Conservation (phyloP, 306 rosid species). For the Ceratonia siliqua region DNA sequence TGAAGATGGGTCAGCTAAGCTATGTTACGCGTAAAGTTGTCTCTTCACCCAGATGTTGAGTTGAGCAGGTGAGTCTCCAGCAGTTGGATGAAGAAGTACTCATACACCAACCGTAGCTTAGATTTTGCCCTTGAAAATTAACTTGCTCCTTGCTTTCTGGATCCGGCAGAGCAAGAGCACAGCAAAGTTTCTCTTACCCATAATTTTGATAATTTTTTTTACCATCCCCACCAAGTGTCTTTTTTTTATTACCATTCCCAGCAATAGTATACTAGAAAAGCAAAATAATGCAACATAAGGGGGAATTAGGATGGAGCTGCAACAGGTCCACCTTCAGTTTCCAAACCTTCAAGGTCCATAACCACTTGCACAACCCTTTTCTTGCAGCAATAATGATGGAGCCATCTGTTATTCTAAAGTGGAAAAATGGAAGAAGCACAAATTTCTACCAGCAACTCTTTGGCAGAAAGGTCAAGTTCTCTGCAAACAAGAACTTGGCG, state of each 20-base stretch:
- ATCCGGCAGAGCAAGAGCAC: background rate
- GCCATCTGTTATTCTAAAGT: conserved; percentile 6
- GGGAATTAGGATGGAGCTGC: background rate
- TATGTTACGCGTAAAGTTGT: too few species aligned
- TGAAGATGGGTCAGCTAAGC: too few species aligned
- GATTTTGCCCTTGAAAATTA: background rate
- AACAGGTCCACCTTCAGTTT: too few species aligned
- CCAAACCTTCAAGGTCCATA: background rate
- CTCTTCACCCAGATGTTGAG: too few species aligned
- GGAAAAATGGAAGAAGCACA: conserved; percentile 25
- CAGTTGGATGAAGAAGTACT: too few species aligned
- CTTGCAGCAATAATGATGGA: background rate
- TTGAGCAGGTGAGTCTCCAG: too few species aligned
- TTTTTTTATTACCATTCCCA: background rate
- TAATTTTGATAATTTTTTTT: too few species aligned
- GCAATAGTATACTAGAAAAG: background rate
- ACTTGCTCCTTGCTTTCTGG: background rate
- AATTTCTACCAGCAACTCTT: conserved; percentile 79
- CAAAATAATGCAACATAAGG: background rate
- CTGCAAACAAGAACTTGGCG: conserved; percentile 97
- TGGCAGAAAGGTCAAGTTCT: conserved; percentile 98
- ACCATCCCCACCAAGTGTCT: too few species aligned
- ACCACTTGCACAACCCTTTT: background rate
- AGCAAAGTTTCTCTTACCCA: background rate
- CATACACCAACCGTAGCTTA: too few species aligned